Evolutionary conservation across 192 early-diverging fungal species (phyloP).

Genomic region (Entomortierella lignicola): DNA sequence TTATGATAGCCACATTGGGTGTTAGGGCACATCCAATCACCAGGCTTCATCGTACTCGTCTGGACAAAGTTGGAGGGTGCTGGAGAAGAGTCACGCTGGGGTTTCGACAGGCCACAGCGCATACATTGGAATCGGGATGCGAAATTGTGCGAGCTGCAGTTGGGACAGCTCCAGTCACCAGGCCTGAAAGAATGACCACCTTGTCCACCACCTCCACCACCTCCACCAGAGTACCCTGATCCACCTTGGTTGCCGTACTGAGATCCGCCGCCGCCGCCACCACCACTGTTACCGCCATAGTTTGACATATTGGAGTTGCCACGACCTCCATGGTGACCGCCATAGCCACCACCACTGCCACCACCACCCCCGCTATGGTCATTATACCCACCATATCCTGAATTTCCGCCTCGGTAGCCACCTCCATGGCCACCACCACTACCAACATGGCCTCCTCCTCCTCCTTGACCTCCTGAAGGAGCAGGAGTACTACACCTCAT

Average conservation of each 20-base stretch:
- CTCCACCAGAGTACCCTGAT: conserved; percentile 13
- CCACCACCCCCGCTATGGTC: conserved; percentile 24
- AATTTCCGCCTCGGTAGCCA: conserved; percentile 17
- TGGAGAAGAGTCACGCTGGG: conserved; percentile 41
- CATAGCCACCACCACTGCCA: conserved; percentile 26
- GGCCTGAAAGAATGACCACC: conserved; percentile 62
- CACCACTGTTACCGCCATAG: conserved; percentile 25
- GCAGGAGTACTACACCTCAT: conserved; percentile 66
- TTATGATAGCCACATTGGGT: conserved; percentile 62
- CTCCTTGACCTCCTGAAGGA: conserved; percentile 13
- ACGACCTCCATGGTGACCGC: conserved; percentile 29
- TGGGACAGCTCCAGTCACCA: conserved; percentile 76
- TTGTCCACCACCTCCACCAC: conserved; percentile 35
- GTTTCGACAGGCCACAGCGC: conserved; percentile 64
- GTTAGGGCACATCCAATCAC: conserved; percentile 63
- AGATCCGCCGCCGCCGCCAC: conserved; percentile 18
- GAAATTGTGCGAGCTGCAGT: conserved; percentile 76
- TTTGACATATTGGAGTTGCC: conserved; percentile 6
- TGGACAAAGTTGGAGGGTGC: conserved; percentile 14
- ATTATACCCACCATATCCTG: conserved; percentile 33
- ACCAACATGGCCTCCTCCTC: conserved; percentile 26
- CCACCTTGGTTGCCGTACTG: conserved; percentile 33
- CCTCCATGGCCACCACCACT: background rate
- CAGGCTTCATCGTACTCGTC: conserved; percentile 50
- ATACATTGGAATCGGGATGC: conserved; percentile 73